Evolutionary conservation across 371 early-diverging fungal species (phyloP).

Genomic region (Lichtheimia corymbifera): DNA sequence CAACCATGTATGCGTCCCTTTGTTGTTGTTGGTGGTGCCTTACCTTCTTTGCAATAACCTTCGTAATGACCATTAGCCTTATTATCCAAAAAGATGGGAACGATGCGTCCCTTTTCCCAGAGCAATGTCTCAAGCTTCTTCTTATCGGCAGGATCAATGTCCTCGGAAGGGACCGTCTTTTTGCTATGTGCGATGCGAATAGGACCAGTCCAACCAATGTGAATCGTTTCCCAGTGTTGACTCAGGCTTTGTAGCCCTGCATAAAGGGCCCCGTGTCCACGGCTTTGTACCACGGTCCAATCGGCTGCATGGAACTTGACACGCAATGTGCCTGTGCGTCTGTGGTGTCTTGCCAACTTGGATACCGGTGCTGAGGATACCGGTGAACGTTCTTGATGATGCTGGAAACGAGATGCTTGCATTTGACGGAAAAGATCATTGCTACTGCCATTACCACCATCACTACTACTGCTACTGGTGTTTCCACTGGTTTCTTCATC

Average conservation of each 20-base stretch:
- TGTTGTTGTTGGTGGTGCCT: neutral
- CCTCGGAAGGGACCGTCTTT: slow-evolving; percentile 11
- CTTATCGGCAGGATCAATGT: slow-evolving; percentile 22
- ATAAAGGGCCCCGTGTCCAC: slow-evolving; percentile 74
- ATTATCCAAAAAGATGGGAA: slow-evolving; percentile 80
- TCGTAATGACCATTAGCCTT: slow-evolving; percentile 76
- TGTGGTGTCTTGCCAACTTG: slow-evolving; percentile 35
- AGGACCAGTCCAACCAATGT: slow-evolving; percentile 70
- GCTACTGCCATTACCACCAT: neutral
- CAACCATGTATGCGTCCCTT: neutral
- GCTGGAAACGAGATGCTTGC: neutral
- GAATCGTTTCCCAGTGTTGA: slow-evolving; percentile 47
- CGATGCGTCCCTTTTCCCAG: slow-evolving; percentile 38
- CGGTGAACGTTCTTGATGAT: slow-evolving; percentile 1
- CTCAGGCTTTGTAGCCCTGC: slow-evolving; percentile 59
- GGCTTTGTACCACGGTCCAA: slow-evolving; percentile 36
- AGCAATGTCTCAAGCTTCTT: slow-evolving; percentile 39
- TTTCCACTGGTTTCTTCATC: too few relatives aligned
- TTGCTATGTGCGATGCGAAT: slow-evolving; percentile 18
- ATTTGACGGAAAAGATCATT: slow-evolving; percentile 12
- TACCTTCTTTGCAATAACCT: slow-evolving; percentile 86
- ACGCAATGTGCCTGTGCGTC: slow-evolving; percentile 36
- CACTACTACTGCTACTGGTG: neutral
- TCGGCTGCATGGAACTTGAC: slow-evolving; percentile 39
- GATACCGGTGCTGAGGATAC: slow-evolving; percentile 33